A percentile compares a stretch with the other conserved stretches of the same genome.
Evolutionary conservation across 2,329 filamentous ascomycete genomes (phyloP).

Genomic region (Fusarium sp.): DNA sequence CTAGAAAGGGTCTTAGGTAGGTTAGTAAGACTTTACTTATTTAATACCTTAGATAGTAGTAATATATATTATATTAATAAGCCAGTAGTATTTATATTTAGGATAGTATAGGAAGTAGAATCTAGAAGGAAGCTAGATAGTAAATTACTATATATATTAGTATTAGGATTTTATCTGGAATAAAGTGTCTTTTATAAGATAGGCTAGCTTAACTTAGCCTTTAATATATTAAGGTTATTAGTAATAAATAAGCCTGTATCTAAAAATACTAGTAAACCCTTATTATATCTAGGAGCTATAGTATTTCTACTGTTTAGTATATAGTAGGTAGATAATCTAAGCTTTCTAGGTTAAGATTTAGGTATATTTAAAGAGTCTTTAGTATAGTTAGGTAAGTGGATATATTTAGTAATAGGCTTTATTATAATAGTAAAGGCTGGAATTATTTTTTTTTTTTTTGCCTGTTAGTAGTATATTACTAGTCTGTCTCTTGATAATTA

Average conservation of each 20-base stretch:
- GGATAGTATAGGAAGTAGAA: not conserved
- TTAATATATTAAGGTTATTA: not conserved
- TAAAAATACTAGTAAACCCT: not conserved
- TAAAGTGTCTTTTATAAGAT: not conserved
- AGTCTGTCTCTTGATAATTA: not conserved
- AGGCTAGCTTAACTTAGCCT: not conserved
- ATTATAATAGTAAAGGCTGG: not conserved
- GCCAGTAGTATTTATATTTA: not conserved
- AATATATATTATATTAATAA: not conserved
- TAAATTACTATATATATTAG: not conserved
- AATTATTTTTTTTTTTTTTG: not conserved
- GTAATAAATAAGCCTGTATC: not conserved
- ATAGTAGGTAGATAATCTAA: not conserved
- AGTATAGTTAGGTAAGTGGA: not conserved
- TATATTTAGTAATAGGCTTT: not conserved
- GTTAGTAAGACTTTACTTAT: not conserved
- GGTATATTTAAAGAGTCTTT: not conserved
- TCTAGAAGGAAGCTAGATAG: not conserved
- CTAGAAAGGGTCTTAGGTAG: not conserved
- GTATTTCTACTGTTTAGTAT: not conserved
- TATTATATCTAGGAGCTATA: not conserved
- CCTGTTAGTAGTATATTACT: not conserved
- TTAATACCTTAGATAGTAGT: not conserved
- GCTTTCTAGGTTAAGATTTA: not conserved
- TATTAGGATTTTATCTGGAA: not conserved